These are phyloP conservation scores for Cadophora sp. DNA, from an alignment of 2,329 filamentous ascomycete genomes.

Conservation along the genomic window DNA sequence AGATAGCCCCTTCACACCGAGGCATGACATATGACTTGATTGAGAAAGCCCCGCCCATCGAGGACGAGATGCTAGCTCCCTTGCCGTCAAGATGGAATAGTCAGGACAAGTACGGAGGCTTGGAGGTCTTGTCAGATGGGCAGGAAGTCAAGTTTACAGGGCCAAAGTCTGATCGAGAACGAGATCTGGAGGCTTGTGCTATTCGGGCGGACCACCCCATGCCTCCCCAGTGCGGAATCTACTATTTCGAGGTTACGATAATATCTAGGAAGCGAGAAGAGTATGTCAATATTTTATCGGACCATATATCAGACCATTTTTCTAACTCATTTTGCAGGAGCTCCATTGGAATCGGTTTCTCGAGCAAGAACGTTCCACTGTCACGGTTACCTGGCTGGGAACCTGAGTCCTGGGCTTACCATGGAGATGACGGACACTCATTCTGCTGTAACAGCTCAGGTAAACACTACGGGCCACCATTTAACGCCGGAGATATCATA, in stretches of 20 bases:
- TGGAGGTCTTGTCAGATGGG: constrained; percentile 79
- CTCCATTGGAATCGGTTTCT: constrained; percentile 69
- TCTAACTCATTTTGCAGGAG: constrained; percentile 51
- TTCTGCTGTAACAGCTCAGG: constrained; percentile 64
- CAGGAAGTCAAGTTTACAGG: constrained; percentile 70
- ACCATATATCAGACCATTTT: constrained; percentile 11
- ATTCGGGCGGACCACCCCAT: constrained; percentile 86
- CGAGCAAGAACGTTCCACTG: constrained; percentile 58
- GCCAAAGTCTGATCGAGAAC: constrained; percentile 54
- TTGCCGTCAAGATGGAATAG: constrained; percentile 86
- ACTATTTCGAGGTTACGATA: constrained; percentile 84
- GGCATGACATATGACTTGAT: constrained; percentile 86
- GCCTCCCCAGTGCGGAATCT: constrained; percentile 89
- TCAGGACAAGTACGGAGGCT: constrained; percentile 72
- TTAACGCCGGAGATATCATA: constrained; percentile 63
- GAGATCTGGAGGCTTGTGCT: constrained; percentile 78
- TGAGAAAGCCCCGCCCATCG: constrained; percentile 70
- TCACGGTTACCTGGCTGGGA: constrained; percentile 71
- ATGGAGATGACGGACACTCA: constrained; percentile 70
- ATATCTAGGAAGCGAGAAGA: constrained; percentile 71
- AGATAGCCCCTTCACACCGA: constrained; percentile 69
- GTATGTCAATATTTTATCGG: constrained; percentile 49
- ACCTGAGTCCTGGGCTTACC: constrained; percentile 71
- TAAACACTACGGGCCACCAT: constrained; percentile 63
- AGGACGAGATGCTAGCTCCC: constrained; percentile 69